Conservation (phyloP, 257 asterid genomes). For the Capsicum baccatum region DNA sequence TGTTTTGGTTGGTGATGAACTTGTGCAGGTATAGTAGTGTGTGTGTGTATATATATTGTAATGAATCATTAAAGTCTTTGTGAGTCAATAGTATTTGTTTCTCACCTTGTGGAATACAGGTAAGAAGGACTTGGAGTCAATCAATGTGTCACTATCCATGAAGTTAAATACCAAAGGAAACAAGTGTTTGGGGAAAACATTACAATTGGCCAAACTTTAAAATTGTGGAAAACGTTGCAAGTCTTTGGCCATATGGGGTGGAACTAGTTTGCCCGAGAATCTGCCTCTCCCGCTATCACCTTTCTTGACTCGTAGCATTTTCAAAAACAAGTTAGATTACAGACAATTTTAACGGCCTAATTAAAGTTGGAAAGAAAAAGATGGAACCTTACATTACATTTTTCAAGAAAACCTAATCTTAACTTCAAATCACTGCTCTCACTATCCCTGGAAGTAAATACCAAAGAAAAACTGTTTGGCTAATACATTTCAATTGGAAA, state of each 20-base stretch:
- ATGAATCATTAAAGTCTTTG: no score
- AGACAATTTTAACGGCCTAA: no score
- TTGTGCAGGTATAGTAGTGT: neutral
- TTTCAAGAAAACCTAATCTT: no score
- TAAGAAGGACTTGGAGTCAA: slow-evolving; percentile 1
- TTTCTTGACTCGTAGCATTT: no score
- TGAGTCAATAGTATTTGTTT: neutral
- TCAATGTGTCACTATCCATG: neutral
- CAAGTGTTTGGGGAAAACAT: neutral
- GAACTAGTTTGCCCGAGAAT: no score
- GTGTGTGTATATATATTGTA: no score
- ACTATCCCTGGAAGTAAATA: neutral
- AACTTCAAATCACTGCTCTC: neutral
- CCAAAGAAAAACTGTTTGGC: neutral
- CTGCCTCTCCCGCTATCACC: no score
- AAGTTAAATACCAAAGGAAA: neutral
- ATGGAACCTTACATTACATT: no score
- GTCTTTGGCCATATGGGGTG: neutral
- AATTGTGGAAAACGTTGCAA: neutral
- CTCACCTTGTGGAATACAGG: neutral
- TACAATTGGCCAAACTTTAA: neutral
- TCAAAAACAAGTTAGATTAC: no score
- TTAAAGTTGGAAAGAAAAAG: no score
- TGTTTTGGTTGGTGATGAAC: neutral
- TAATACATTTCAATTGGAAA: no score